Base-by-base conservation (phyloP, 2,329 filamentous ascomycete genomes). In the Xylariales sp. region DNA sequence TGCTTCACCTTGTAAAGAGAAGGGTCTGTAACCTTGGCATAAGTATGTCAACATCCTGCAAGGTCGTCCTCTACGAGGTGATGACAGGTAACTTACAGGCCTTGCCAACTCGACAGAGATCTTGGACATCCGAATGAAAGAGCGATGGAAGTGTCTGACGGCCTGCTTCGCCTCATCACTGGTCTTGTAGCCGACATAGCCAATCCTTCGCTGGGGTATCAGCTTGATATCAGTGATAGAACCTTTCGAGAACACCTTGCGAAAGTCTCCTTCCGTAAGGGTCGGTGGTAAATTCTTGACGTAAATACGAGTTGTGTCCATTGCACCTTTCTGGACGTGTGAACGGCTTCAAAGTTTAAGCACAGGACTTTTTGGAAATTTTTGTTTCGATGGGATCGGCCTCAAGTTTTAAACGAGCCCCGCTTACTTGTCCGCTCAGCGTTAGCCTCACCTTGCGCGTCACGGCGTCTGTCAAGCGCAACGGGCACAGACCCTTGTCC, bases 51-150 rank as follows among this genome's bases (percentile, higher is more conserved):
- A n/a, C n/a, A n/a, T n/a, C n/a, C n/a, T n/a, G n/a, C n/a, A n/a
- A n/a, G n/a, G n/a, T n/a, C n/a, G n/a, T n/a, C n/a, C n/a, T n/a
- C n/a, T n/a, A n/a, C n/a, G n/a, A n/a, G n/a, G n/a, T n/a, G n/a
- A n/a, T n/a, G n/a, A n/a, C 9, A 9, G n/a, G 10, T 4, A 24
- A 25, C 38, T 18, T 40, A 68, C 61, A 46, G 93, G 84, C 61
- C 79, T 83, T 43, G 93, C 93, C 57, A 93, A 70, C 68, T 96
- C 90, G 47, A 96, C 93, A 21, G 76, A 77, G 56, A 98, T 89
- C 70, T 84, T 94, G 44, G 90, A 95, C 86, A 96, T 93, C 54
- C 89, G 88, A 56, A 98, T 88, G 66, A 89, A 98, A 49, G 90
- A 84, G 61, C 80, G 88, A 72, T 98, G 90, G 74, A 96, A 96